Conservation (phyloP, 768 basidiomycete species). For the Suillus ampliporus region DNA sequence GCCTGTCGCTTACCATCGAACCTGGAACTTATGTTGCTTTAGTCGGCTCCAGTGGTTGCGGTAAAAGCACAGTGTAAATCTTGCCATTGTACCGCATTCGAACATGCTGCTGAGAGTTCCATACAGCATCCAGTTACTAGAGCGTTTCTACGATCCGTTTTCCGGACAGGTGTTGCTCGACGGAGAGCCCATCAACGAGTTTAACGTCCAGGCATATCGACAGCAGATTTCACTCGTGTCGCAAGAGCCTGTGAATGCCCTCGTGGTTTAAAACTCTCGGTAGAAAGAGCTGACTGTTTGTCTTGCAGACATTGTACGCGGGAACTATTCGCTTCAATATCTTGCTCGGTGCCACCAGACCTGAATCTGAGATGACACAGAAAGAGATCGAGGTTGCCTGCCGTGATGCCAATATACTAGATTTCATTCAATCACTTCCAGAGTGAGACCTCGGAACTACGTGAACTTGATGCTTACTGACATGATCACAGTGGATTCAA, state of each 20-base stretch:
- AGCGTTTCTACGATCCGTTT: slow-evolving; percentile 87
- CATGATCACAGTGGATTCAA: slow-evolving; percentile 72
- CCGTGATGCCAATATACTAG: slow-evolving; percentile 86
- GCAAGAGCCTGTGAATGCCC: slow-evolving; percentile 66
- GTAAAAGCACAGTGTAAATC: slow-evolving; percentile 79
- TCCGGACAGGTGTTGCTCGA: slow-evolving; percentile 77
- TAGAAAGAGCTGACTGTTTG: neutral
- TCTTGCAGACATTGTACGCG: slow-evolving; percentile 72
- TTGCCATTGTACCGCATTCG: neutral
- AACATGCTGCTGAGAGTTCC: slow-evolving; percentile 7
- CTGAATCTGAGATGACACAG: slow-evolving; percentile 77
- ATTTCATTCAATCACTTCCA: slow-evolving; percentile 86
- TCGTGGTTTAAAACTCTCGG: slow-evolving; percentile 14
- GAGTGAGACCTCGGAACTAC: slow-evolving; percentile 51
- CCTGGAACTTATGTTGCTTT: slow-evolving; percentile 83
- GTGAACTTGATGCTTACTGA: slow-evolving; percentile 14
- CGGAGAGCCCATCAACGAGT: slow-evolving; percentile 71
- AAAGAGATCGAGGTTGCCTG: slow-evolving; percentile 88
- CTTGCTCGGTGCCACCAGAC: slow-evolving; percentile 82
- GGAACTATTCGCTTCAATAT: slow-evolving; percentile 92
- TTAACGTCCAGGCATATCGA: slow-evolving; percentile 87
- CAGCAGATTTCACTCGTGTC: slow-evolving; percentile 90
- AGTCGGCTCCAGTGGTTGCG: slow-evolving; percentile 81
- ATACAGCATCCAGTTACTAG: slow-evolving; percentile 74
- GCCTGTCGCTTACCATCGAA: slow-evolving; percentile 70